Conservation (phyloP, 2,329 filamentous ascomycete genomes). For the Sclerotinia minor region DNA sequence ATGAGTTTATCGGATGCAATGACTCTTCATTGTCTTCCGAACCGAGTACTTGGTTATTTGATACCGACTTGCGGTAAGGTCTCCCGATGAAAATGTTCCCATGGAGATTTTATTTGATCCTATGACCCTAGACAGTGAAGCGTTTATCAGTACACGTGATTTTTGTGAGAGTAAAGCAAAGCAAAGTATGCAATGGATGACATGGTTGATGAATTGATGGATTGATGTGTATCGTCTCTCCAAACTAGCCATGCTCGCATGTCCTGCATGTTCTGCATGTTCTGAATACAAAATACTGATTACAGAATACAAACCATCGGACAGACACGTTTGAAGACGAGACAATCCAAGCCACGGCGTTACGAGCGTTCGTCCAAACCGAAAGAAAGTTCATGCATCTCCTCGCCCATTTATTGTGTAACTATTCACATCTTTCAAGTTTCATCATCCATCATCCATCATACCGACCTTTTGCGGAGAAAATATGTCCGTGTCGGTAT, state of each 20-base stretch:
- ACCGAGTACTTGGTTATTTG: neutral
- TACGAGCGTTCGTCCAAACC: neutral
- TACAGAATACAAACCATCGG: neutral
- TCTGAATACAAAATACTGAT: no score
- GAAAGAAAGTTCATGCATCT: neutral
- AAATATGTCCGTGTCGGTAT: neutral
- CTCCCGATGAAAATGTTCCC: neutral
- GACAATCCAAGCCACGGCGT: no score
- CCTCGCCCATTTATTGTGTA: neutral
- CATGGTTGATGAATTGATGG: neutral
- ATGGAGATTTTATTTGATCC: neutral
- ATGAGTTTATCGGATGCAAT: neutral
- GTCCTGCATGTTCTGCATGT: neutral
- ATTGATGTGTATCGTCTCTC: constrained; percentile 5
- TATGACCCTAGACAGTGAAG: neutral
- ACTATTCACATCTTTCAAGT: neutral
- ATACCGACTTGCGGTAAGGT: constrained; percentile 1
- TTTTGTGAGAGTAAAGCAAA: neutral
- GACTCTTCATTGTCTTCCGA: neutral
- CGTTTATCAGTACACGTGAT: constrained; percentile 8
- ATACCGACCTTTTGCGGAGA: neutral
- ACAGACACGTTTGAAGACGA: no score
- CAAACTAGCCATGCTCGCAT: neutral
- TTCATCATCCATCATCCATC: neutral
- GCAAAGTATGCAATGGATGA: neutral